Evolutionary conservation across 192 early-diverging fungal genomes (phyloP), one percentile per base, ranked within the genome.

Genomic region (Backusella westeae): DNA sequence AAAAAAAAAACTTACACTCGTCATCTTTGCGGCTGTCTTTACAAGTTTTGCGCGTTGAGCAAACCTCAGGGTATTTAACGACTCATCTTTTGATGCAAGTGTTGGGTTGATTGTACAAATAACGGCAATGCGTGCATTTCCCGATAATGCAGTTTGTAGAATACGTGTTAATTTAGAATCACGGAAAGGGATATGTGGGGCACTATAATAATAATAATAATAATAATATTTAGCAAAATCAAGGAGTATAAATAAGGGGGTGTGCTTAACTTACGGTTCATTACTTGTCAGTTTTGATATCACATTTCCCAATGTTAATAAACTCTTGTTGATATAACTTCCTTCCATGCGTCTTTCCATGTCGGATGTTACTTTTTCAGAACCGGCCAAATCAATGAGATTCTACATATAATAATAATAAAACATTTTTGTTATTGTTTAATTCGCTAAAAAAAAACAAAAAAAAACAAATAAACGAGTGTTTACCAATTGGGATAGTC

Each of bases 91-190:
- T 74, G 94, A 94, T 74, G 89, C 74, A 19, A 81, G 79, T 0
- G 96, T 87, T 6, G 96, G 95, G 38, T 92, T 95, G 73, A 97
- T 93, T 0, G 97, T 98, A 78, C 95, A 96, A 34, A 99, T 95
- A n/a, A 99, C 95, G 12, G 93, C 87, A 2, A 96, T 93, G 1
- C 91, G 89, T 0, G 96, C 94, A 82, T 96, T 98, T 52, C 98
- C 98, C 10, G 93, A 93, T 7, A 99, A 85, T 2, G 98, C 97
- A 6, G 93, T 87, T 81, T 98, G 96, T 29, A 99, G 78, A 38
- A 99, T 97, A n/a, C 98, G 84, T 7, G 98, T 99, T 41, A 99
- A 82, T 75, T 98, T 98, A 0, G 97, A 98, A 77, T 99, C 95
- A 56, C 98, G 94, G 85, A 94, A 99, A 1, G 98, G 98, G 46